phyloP scores from a whole-genome alignment of 2,329 filamentous ascomycete species.

The Aureobasidium subglaciale region DNA sequence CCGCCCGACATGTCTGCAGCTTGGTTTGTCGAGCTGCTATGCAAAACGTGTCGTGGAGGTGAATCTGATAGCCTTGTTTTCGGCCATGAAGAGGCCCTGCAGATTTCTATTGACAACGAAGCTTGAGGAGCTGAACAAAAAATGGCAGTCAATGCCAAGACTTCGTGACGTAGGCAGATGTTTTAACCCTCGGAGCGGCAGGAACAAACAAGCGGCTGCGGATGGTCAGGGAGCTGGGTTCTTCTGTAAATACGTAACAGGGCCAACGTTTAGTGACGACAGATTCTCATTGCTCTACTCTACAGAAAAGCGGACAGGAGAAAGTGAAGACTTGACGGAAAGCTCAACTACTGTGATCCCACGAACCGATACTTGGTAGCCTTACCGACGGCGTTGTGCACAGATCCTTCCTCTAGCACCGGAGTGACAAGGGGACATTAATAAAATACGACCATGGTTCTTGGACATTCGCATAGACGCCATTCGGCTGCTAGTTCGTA shows the following conservation, averaged over 20 bases:
- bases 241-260: conserved; percentile 7
- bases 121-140: background rate
- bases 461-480: conserved; percentile 42
- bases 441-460: conserved; percentile 33
- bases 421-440: background rate
- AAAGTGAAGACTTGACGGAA: too few species aligned
- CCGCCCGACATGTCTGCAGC: background rate
- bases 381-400: conserved; percentile 7
- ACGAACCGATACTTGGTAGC: background rate
- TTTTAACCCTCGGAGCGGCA: background rate
- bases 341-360: background rate
- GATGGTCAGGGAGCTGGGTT: background rate
- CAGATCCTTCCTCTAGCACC: background rate
- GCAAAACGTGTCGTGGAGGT: background rate
- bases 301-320: too few species aligned
- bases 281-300: background rate
- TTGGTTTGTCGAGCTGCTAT: background rate
- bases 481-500: conserved; percentile 38
- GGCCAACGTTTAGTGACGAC: conserved; percentile 2
- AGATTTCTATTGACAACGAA: background rate
- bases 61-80: background rate
- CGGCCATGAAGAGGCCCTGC: background rate
- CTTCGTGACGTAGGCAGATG: conserved; percentile 3
- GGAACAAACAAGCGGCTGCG: conserved; percentile 7
- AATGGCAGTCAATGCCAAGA: background rate